Evolutionary conservation across 345 rosid genomes (phyloP).

Genomic region (thale cress (Arabidopsis thaliana)): DNA sequence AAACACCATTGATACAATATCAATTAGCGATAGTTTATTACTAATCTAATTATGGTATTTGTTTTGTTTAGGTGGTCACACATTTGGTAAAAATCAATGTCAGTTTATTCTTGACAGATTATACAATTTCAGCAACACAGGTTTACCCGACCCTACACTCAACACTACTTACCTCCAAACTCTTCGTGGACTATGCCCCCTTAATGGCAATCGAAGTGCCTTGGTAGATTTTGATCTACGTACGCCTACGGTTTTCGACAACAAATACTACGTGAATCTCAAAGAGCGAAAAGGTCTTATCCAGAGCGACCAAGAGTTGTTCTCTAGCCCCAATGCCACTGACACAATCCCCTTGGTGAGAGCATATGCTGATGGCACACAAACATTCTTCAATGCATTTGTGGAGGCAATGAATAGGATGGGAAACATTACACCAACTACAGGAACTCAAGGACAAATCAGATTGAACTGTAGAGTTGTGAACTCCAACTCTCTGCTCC

Average conservation of each 20-base stretch:
- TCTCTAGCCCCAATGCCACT: constrained; percentile 53
- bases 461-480: constrained; percentile 59
- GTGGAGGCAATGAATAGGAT: constrained; percentile 66
- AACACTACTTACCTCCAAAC: constrained; percentile 50
- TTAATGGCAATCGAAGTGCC: constrained; percentile 48
- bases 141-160: constrained; percentile 55
- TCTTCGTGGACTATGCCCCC: constrained; percentile 59
- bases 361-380: constrained; percentile 46
- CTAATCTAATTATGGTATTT: not conserved
- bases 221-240: constrained; percentile 55
- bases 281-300: constrained; percentile 56
- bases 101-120: constrained; percentile 53
- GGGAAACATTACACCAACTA: constrained; percentile 67
- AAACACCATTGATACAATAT: not conserved
- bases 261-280: constrained; percentile 64
- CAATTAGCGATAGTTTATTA: not conserved
- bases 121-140: constrained; percentile 53
- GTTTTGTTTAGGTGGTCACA: constrained; percentile 55
- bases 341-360: constrained; percentile 58
- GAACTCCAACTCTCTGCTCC: constrained; percentile 35
- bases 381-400: constrained; percentile 57
- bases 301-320: constrained; percentile 63
- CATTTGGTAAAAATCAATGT: constrained; percentile 69
- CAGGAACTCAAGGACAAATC: constrained; percentile 62
- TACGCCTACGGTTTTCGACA: constrained; percentile 63